Evolutionary conservation across 2,329 filamentous ascomycete genomes (phyloP).

Genomic region (Paradendryphiella salina): DNA sequence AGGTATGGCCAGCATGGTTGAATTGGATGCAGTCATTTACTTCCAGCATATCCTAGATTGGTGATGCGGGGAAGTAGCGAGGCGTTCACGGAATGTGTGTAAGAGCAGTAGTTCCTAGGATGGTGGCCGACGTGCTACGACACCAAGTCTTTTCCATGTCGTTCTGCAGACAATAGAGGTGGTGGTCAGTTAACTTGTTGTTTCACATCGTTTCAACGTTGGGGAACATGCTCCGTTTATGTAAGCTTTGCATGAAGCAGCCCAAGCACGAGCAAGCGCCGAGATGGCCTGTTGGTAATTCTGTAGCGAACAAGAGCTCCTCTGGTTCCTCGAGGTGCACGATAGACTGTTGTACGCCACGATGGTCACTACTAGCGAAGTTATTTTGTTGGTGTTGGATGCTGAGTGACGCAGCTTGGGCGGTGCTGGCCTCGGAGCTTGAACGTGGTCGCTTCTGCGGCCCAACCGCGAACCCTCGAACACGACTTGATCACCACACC

Average conservation of each 20-base stretch:
- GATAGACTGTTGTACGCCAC: background rate
- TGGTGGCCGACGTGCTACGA: too few species aligned
- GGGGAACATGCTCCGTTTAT: background rate
- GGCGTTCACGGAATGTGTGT: too few species aligned
- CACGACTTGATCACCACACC: slow-evolving; percentile 8
- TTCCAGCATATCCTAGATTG: too few species aligned
- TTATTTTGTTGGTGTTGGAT: background rate
- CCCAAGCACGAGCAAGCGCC: background rate
- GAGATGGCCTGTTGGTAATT: background rate
- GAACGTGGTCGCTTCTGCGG: slow-evolving; percentile 13
- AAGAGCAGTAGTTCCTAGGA: too few species aligned
- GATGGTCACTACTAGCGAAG: background rate
- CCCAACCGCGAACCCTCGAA: slow-evolving; percentile 6
- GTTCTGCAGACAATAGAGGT: background rate
- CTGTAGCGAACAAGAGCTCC: background rate
- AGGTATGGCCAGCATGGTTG: background rate
- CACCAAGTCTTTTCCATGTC: too few species aligned
- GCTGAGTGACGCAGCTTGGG: background rate
- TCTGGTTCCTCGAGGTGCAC: background rate
- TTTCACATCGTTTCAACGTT: slow-evolving; percentile 7
- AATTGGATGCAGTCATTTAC: too few species aligned
- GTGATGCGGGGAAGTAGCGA: too few species aligned
- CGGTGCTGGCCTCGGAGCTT: slow-evolving; percentile 2
- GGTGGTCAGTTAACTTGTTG: background rate
- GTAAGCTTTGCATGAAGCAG: slow-evolving; percentile 3